Conservation (phyloP, 345 rosid species). For the Cardamine resedifolia region DNA sequence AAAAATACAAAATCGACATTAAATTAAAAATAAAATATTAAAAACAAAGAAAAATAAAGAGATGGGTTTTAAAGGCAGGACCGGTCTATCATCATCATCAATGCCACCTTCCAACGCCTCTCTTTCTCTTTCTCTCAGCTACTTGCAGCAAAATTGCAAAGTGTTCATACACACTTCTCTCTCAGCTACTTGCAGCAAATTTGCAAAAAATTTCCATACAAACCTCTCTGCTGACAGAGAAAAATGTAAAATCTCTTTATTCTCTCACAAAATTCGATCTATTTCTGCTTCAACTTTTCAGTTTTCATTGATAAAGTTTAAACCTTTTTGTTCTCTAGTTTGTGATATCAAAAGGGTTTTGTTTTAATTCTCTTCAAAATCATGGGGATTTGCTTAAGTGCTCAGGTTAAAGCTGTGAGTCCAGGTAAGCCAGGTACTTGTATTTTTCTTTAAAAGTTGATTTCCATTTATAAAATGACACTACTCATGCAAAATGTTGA, state of each 20-base stretch:
- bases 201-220: constrained; percentile 2
- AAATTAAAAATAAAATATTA: not conserved
- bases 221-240: constrained; percentile 9
- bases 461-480: not conserved
- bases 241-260: constrained; percentile 18
- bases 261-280: constrained; percentile 40
- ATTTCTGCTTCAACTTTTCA: constrained; percentile 18
- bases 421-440: constrained; percentile 63
- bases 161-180: constrained; percentile 4
- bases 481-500: constrained; percentile 8
- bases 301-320: constrained; percentile 22
- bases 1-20: not conserved
- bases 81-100: constrained; percentile 32
- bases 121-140: constrained; percentile 26
- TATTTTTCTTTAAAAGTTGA: not conserved
- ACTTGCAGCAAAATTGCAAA: constrained; percentile 30
- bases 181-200: constrained; percentile 29
- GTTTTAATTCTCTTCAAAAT: constrained; percentile 16
- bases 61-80: constrained; percentile 36
- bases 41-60: not conserved
- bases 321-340: not conserved
- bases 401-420: constrained; percentile 86
- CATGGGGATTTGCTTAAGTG: constrained; percentile 94
- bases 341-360: constrained; percentile 35
- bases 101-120: constrained; percentile 36